Conservation (phyloP, 441 rosid genomes). For the Francoa sonchifolia region DNA sequence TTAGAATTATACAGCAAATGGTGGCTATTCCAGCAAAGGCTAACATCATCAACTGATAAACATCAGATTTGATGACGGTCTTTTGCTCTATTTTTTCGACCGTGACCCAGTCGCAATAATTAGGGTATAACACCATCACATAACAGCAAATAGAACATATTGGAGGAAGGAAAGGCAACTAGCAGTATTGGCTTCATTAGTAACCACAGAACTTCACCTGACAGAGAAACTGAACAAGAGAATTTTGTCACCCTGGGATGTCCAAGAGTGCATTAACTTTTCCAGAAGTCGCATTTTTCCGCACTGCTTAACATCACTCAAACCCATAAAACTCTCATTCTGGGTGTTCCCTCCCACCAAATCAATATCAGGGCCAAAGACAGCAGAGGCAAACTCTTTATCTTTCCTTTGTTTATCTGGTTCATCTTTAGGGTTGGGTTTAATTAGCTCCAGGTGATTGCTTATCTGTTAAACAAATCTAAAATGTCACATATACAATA, state of each 20-base stretch:
- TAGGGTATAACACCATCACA: too few relatives aligned
- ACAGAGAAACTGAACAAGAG: conserved; percentile 91
- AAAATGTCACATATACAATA: conserved; percentile 5
- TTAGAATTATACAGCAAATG: too few relatives aligned
- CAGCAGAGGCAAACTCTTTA: conserved; percentile 68
- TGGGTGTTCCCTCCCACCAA: conserved; percentile 67
- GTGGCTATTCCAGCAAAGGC: too few relatives aligned
- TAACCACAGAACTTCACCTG: conserved; percentile 35
- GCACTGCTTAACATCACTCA: conserved; percentile 74
- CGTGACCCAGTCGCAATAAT: too few relatives aligned
- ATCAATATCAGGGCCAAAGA: conserved; percentile 69
- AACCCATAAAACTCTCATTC: conserved; percentile 68
- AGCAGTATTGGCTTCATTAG: too few relatives aligned
- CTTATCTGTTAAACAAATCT: conserved; percentile 41
- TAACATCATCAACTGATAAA: too few relatives aligned
- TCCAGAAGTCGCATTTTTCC: conserved; percentile 91
- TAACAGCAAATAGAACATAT: not conserved
- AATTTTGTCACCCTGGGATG: conserved; percentile 71
- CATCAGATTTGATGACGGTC: too few relatives aligned
- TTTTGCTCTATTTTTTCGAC: too few relatives aligned
- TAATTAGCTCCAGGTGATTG: conserved; percentile 89
- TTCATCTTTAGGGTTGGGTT: conserved; percentile 85
- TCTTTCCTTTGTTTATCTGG: conserved; percentile 79
- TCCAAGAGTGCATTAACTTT: conserved; percentile 76
- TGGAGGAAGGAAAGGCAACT: not conserved